Percentiles rank a stretch among this genome's conserved stretches.
phyloP scores from a whole-genome alignment of 805 yeast species.

The Candida mattraensis region DNA sequence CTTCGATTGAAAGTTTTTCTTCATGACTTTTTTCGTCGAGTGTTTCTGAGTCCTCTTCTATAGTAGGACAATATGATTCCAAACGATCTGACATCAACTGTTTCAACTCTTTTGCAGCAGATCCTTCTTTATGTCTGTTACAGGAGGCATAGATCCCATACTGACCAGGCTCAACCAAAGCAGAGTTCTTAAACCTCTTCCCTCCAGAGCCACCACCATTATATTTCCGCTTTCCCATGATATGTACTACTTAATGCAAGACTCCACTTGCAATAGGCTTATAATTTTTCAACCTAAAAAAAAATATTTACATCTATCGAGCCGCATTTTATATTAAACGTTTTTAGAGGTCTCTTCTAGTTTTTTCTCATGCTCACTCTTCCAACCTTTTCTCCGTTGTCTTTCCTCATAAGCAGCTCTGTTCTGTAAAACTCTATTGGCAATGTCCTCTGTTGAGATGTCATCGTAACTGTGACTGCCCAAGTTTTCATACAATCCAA shows the following conservation, averaged over 20 bases:
- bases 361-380: conserved; percentile 50
- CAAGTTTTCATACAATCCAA: conserved; percentile 39
- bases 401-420: conserved; percentile 77
- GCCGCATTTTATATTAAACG: background rate
- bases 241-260: too few relatives aligned
- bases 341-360: conserved; percentile 10
- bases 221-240: conserved; percentile 30
- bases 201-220: conserved; percentile 16
- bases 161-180: conserved; percentile 76
- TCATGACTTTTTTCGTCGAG: conserved; percentile 36
- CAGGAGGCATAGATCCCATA: conserved; percentile 91
- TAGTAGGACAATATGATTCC: conserved; percentile 42
- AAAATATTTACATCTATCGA: conserved; percentile 3
- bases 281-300: conserved; percentile 1
- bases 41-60: conserved; percentile 20
- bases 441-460: conserved; percentile 70
- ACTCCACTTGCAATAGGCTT: too few relatives aligned
- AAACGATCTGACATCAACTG: conserved; percentile 55
- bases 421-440: conserved; percentile 68
- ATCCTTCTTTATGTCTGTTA: conserved; percentile 73
- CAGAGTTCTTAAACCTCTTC: conserved; percentile 44
- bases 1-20: conserved; percentile 65
- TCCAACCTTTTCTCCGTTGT: conserved; percentile 84
- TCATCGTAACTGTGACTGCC: conserved; percentile 60
- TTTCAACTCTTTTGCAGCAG: conserved; percentile 72